phyloP scores from a whole-genome alignment of 1,284 basidiomycete species.

The Athelia sp. region DNA sequence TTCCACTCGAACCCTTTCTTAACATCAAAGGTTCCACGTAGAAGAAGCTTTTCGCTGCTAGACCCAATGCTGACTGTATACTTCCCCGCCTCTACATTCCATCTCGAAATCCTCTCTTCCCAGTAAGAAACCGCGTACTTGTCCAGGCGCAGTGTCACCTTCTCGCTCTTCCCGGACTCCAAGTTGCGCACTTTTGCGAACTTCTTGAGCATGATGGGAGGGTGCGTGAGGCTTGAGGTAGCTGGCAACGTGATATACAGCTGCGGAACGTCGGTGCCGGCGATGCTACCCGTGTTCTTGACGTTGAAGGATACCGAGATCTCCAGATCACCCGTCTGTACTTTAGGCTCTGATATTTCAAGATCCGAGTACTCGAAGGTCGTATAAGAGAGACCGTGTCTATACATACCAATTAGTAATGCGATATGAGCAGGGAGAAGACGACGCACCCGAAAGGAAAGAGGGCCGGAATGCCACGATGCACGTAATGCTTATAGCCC shows the following conservation, averaged over 20 bases:
- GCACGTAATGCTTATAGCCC: conserved; percentile 78
- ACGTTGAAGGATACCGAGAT: conserved; percentile 49
- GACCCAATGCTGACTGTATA: conserved; percentile 31
- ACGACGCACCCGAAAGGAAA: conserved; percentile 70
- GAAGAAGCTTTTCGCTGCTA: conserved; percentile 28
- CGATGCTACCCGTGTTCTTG: conserved; percentile 52
- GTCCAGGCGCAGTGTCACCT: conserved; percentile 42
- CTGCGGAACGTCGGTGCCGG: conserved; percentile 62
- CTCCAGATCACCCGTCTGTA: conserved; percentile 32
- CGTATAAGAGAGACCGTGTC: conserved; percentile 81
- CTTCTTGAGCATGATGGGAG: conserved; percentile 51
- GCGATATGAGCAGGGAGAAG: neutral
- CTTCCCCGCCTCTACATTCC: conserved; percentile 34
- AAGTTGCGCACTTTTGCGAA: conserved; percentile 56
- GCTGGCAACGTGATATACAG: conserved; percentile 52
- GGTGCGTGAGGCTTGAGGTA: conserved; percentile 52
- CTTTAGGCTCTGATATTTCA: conserved; percentile 40
- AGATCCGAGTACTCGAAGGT: conserved; percentile 63
- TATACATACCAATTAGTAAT: conserved; percentile 20
- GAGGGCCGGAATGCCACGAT: conserved; percentile 57
- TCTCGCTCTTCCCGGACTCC: conserved; percentile 39
- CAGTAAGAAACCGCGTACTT: conserved; percentile 55
- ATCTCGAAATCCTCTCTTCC: conserved; percentile 35
- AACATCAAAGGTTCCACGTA: conserved; percentile 25
- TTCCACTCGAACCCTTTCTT: conserved; percentile 35